Evolutionary conservation across 192 early-diverging fungal species (phyloP).

Genomic region (Coemansia furcata): DNA sequence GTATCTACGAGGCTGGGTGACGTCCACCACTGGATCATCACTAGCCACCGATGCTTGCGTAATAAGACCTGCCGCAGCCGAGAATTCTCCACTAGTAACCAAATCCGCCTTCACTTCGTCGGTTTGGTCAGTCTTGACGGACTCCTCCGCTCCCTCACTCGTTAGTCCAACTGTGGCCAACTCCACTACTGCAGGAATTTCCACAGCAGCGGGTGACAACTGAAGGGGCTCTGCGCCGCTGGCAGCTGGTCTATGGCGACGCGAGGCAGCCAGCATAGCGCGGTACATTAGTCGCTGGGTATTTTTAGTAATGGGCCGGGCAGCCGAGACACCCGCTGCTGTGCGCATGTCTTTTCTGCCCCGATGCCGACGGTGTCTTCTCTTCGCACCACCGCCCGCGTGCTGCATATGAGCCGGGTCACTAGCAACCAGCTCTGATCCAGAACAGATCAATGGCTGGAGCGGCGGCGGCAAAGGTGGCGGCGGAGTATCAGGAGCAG

Average conservation of each 20-base stretch:
- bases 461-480: background rate
- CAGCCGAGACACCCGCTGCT: background rate
- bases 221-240: background rate
- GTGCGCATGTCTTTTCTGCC: background rate
- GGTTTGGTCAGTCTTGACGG: background rate
- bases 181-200: background rate
- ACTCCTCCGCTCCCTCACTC: background rate
- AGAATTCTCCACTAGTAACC: background rate
- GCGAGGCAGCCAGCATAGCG: background rate
- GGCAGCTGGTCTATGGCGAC: background rate
- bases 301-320: background rate
- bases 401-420: background rate
- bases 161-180: background rate
- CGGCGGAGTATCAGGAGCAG: background rate
- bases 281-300: background rate
- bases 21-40: conserved; percentile 20
- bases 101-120: background rate
- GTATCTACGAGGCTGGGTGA: conserved; percentile 13
- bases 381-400: background rate
- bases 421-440: background rate
- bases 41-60: background rate
- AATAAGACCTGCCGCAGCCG: background rate
- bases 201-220: background rate
- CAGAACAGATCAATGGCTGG: background rate
- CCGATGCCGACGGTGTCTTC: background rate